These are phyloP conservation scores for Tuber borchii DNA, from an alignment of 495 filamentous ascomycete genomes.

Conservation along the genomic window DNA sequence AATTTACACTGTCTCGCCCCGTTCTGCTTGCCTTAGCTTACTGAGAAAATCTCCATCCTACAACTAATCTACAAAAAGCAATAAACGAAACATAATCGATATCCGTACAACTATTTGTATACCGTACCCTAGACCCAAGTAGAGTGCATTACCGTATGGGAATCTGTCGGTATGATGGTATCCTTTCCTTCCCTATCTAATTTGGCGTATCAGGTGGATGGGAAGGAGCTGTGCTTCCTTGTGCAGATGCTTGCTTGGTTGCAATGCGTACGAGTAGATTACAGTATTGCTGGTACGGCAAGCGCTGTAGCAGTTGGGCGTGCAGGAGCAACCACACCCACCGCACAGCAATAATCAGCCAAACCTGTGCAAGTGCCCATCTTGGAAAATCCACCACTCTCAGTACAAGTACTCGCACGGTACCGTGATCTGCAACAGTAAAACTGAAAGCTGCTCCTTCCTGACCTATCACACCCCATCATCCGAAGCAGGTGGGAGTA, in stretches of 20 bases:
- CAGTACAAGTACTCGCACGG: not conserved
- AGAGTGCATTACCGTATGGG: not conserved
- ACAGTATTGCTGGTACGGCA: not conserved
- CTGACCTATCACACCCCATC: not conserved
- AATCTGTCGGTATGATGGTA: not conserved
- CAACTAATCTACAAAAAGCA: not conserved
- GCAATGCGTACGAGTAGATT: not conserved
- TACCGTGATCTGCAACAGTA: not conserved
- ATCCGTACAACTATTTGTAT: not conserved
- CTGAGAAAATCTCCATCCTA: not conserved
- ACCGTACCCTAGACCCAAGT: not conserved
- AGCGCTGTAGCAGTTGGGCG: not conserved
- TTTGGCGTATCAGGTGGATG: not conserved
- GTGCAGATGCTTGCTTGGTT: not conserved
- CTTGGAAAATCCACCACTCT: not conserved
- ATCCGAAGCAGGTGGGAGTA: not conserved
- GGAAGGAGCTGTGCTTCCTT: not conserved
- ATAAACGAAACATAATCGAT: slow-evolving; percentile 2
- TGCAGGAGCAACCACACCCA: not conserved
- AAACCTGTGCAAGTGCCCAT: not conserved
- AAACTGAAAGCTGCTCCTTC: not conserved
- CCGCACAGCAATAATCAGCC: not conserved
- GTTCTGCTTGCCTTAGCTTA: not conserved
- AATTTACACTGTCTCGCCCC: not conserved
- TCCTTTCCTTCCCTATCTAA: not conserved